phyloP scores from a whole-genome alignment of 148 eudicot species.

The Camellia sinensis region DNA sequence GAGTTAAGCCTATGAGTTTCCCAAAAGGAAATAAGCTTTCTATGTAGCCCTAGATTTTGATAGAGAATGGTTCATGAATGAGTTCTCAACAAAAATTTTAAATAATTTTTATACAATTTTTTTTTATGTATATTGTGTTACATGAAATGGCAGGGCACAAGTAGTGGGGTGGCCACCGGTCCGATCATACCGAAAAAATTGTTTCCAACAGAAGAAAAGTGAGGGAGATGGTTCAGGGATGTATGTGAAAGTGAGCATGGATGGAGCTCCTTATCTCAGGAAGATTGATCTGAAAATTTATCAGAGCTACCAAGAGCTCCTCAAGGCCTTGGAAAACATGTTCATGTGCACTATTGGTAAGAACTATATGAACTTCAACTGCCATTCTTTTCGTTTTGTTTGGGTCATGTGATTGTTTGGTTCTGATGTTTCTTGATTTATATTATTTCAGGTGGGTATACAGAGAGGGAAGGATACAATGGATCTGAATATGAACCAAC shows the following conservation, averaged over 20 bases:
- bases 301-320: constrained; percentile 41
- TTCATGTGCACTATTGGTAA: constrained; percentile 47
- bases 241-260: constrained; percentile 61
- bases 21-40: no score
- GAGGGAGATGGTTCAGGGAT: constrained; percentile 33
- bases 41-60: no score
- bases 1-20: no score
- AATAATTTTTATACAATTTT: no score
- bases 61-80: no score
- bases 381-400: no score
- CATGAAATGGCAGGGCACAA: constrained; percentile 40
- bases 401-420: background rate
- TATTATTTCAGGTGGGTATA: constrained; percentile 25
- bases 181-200: constrained; percentile 41
- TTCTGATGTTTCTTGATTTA: background rate
- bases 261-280: constrained; percentile 55
- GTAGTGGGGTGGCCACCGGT: constrained; percentile 66
- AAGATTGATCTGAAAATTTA: constrained; percentile 48
- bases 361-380: background rate
- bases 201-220: constrained; percentile 29
- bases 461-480: constrained; percentile 39
- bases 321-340: constrained; percentile 47
- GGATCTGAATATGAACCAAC: constrained; percentile 42
- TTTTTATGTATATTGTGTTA: no score
- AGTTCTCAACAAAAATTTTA: no score